Evolutionary conservation across 2,329 filamentous ascomycete species (phyloP).

Genomic region (Penicillium sp.): DNA sequence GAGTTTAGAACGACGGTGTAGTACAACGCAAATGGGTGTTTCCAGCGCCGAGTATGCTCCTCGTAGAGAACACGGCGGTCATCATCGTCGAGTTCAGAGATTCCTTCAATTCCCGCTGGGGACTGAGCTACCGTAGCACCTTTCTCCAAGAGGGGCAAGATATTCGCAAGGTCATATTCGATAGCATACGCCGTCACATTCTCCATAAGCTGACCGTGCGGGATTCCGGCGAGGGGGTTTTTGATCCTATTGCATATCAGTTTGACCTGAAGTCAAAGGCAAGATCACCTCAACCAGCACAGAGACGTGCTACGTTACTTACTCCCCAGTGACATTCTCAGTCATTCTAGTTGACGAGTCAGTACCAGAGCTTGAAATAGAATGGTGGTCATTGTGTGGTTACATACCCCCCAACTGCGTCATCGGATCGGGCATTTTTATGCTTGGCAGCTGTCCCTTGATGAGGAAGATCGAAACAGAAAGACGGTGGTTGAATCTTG

Average conservation of each 20-base stretch:
- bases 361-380: not conserved
- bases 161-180: conserved; percentile 58
- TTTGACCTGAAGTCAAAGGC: not conserved
- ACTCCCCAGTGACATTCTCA: conserved; percentile 21
- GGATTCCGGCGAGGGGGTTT: conserved; percentile 19
- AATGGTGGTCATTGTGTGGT: not conserved
- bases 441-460: not conserved
- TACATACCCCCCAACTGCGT: conserved; percentile 13
- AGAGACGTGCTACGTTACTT: conserved; percentile 1
- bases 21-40: conserved; percentile 50
- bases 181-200: conserved; percentile 42
- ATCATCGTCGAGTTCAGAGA: conserved; percentile 58
- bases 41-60: conserved; percentile 51
- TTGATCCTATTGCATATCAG: conserved; percentile 14
- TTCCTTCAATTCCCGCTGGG: conserved; percentile 61
- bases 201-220: conserved; percentile 14
- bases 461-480: not conserved
- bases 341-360: conserved; percentile 14
- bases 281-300: not conserved
- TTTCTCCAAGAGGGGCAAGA: conserved; percentile 40
- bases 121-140: conserved; percentile 74
- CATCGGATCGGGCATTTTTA: conserved; percentile 5
- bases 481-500: not conserved
- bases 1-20: conserved; percentile 52
- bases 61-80: conserved; percentile 45